Conservation (phyloP, 768 basidiomycete species). For the Suillus placidus region DNA sequence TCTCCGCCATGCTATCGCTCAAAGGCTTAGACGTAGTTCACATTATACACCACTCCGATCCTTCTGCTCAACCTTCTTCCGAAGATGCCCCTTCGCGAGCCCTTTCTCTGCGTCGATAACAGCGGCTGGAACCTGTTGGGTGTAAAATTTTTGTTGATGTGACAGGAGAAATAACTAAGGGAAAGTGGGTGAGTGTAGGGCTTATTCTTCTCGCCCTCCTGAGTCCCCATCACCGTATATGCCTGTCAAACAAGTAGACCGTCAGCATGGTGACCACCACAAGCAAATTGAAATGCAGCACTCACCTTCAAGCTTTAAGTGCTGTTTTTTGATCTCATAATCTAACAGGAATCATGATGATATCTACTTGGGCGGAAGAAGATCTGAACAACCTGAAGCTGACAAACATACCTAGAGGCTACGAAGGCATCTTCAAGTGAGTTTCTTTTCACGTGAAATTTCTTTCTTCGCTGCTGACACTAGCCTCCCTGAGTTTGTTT, state of each 20-base stretch:
- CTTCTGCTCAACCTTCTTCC: too few relatives aligned
- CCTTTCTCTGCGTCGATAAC: constrained; percentile 78
- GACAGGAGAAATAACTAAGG: not conserved
- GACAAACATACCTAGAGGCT: not conserved
- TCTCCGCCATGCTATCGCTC: too few relatives aligned
- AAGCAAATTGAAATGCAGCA: not conserved
- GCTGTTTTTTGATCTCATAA: not conserved
- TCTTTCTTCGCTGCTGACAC: constrained; percentile 45
- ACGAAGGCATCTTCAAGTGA: not conserved
- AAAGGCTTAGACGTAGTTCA: too few relatives aligned
- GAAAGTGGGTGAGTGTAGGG: not conserved
- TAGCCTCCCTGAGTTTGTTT: constrained; percentile 27
- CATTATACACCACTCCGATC: too few relatives aligned
- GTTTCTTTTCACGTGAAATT: constrained; percentile 41
- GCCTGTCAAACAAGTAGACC: not conserved
- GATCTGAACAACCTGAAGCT: not conserved
- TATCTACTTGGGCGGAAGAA: not conserved
- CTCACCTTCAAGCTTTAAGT: not conserved
- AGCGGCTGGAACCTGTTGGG: constrained; percentile 78
- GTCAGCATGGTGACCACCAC: not conserved
- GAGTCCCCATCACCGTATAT: not conserved
- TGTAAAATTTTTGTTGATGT: not conserved
- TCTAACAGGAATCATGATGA: not conserved
- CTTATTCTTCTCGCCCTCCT: not conserved
- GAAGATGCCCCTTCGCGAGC: not conserved